phyloP scores from a whole-genome alignment of 768 basidiomycete genomes.

The Russula brevipes region DNA sequence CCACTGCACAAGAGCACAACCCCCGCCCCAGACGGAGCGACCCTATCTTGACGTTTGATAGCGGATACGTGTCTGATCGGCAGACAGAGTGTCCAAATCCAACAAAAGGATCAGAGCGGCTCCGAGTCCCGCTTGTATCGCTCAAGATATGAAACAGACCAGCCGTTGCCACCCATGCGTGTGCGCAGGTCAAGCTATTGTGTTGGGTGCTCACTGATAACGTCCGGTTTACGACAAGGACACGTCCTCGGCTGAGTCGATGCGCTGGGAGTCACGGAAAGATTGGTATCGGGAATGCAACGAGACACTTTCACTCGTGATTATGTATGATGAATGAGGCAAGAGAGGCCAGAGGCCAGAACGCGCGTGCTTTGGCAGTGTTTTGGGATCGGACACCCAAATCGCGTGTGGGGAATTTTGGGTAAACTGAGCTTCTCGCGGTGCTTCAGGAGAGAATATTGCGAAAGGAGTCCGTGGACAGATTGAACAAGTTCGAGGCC shows the following conservation, averaged over 20 bases:
- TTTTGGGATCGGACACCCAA: slow-evolving; percentile 17
- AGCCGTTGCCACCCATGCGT: not conserved
- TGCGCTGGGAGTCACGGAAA: slow-evolving; percentile 11
- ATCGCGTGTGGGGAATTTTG: not conserved
- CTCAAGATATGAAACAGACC: slow-evolving; percentile 14
- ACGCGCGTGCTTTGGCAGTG: slow-evolving; percentile 11
- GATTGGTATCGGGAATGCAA: slow-evolving; percentile 21
- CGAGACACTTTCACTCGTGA: slow-evolving; percentile 17
- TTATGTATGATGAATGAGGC: slow-evolving; percentile 17
- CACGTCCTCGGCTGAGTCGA: slow-evolving; percentile 15
- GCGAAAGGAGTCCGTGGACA: not conserved
- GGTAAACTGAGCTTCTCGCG: slow-evolving; percentile 11
- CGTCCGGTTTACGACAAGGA: not conserved
- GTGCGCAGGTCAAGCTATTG: not conserved
- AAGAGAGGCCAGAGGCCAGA: slow-evolving; percentile 11
- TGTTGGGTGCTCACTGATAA: not conserved
- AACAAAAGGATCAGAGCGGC: not conserved
- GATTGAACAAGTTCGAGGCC: too few relatives aligned
- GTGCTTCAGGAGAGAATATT: slow-evolving; percentile 16
- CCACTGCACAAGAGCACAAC: not conserved
- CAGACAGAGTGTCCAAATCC: not conserved
- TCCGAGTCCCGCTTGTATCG: not conserved
- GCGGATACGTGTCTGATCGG: slow-evolving; percentile 14
- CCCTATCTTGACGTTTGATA: not conserved
- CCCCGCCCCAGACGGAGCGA: slow-evolving; percentile 3